A percentile compares a stretch with the other conserved stretches of the same genome.
These are phyloP conservation scores for Termitomyces eurrhizus DNA, from an alignment of 768 basidiomycete species.

Conservation along the genomic window DNA sequence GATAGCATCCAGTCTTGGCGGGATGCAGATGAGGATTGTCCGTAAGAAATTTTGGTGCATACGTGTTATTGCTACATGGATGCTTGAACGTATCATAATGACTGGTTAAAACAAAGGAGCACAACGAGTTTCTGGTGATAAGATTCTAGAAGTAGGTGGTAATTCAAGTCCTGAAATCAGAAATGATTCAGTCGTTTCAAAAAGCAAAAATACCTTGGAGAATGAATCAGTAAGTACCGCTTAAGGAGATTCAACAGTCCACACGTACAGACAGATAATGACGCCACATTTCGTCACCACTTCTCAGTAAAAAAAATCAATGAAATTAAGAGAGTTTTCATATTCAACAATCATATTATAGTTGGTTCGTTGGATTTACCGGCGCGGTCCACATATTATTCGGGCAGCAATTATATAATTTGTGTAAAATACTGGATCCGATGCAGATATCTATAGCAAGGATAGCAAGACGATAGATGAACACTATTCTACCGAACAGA, in stretches of 20 bases:
- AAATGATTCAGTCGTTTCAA: neutral
- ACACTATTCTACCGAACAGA: neutral
- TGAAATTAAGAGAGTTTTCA: neutral
- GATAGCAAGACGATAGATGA: conserved; percentile 12
- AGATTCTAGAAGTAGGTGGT: neutral
- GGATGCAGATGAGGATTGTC: conserved; percentile 9
- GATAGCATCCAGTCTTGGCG: conserved; percentile 40
- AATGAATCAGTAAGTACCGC: neutral
- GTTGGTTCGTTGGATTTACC: too few relatives aligned
- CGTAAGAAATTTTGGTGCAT: neutral
- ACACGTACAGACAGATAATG: neutral
- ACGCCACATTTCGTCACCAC: neutral
- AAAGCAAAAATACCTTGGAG: neutral
- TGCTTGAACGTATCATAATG: neutral
- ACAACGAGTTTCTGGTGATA: neutral
- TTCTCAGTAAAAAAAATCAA: neutral
- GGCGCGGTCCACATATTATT: too few relatives aligned
- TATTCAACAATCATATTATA: neutral
- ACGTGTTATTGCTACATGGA: neutral
- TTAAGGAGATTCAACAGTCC: neutral
- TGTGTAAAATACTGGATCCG: neutral
- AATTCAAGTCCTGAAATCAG: neutral
- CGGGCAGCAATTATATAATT: neutral
- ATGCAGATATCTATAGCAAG: neutral
- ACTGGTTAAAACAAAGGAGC: neutral